Evolutionary conservation across 345 rosid species (phyloP), one percentile per base, ranked within the genome.

Genomic region (Aquilaria yunnanensis): DNA sequence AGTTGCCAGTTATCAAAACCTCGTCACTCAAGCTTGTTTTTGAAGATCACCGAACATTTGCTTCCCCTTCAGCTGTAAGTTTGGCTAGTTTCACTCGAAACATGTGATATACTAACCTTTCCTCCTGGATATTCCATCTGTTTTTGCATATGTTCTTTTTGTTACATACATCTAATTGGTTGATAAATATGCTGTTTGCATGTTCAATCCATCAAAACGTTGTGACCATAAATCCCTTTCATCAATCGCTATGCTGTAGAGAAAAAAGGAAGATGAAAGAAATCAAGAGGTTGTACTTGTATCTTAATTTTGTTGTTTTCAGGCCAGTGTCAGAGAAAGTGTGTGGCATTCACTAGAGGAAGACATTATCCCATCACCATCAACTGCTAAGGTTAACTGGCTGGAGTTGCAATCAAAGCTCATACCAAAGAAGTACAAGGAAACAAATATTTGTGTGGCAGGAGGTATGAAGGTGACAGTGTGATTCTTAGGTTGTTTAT

Each of bases 21-120:
- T 84, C 93, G 58, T 88, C 99, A 13, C 92, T 91, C 54, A 88
- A 81, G 80, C 84, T 94, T 54, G 51, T 84, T 67, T 88, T 79
- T 75, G 96, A 94, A 75, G 99, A 94, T 77, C 96, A 89, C 66
- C 86, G 97, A 69, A 94, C 99, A 29, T 87, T 83, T 75, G 96
- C 96, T 57, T 85, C 96, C 32, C 68, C 83, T 70, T 79, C 83
- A 60, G 86, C 89, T 67, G 99, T 94, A 91, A 81, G 97, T 82
- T 66, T 57, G 75, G 56, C 56, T 59, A 49, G 32, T 62, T 59
- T 47, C 34, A 61, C 16, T 6, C 57, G 23, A 54, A 54, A 0
- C 23, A 14, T 12, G 57, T 14, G 32, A 54, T n/a, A 54, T 13
- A 37, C 23, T 23, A 37, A 37, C 43, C 23, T 37, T 37, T 37